Evolutionary conservation across 805 yeast species (phyloP), one percentile per base, ranked within the genome.

Genomic region (Starmerella tilneyi): DNA sequence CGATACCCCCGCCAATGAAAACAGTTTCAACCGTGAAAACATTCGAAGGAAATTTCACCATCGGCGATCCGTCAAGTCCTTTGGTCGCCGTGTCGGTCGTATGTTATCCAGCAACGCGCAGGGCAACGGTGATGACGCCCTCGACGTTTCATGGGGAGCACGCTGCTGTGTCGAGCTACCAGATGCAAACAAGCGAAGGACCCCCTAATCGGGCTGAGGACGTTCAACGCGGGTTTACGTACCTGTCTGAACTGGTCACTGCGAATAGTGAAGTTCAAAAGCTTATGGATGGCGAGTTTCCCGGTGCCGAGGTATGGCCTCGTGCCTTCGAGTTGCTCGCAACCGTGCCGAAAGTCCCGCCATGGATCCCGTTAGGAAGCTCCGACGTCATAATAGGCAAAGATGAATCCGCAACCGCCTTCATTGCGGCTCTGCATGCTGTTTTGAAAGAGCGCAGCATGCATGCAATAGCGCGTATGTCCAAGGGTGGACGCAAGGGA

Each of bases 381-480:
- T 41, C 50, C 8, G 54, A 51, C 23, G 27, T 21, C 6, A 26
- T 51, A 2, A 30, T 46, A 9, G 48, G 48, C 5, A 38, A 23
- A 5, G 31, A 31, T 13, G 17, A 7, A 0, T 31, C 33, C 2
- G 41, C 47, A 6, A 19, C n/a, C 4, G 27, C 16, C 28, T 51
- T 51, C 17, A n/a, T 56, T 22, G 22, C 40, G 6, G 46, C 51
- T 5, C 40, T 56, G 3, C 44, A 47, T 13, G 21, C 22, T 20
- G 41, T 48, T 1, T 36, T 56, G 21, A 27, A 23, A 11, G 44
- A 48, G 16, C 12, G 22, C 4, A n/a, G 41, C 3, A 43, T 31
- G 41, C 46, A 48, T 9, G 59, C 56, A 2, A 3, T 56, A 9
- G 58, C 53, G 1, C 47, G 60, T 23, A 33, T 44, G 23, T 48